These are phyloP conservation scores for Hyphopichia buzzinii DNA, from an alignment of 1,139 yeast species.

Conservation along the genomic window DNA sequence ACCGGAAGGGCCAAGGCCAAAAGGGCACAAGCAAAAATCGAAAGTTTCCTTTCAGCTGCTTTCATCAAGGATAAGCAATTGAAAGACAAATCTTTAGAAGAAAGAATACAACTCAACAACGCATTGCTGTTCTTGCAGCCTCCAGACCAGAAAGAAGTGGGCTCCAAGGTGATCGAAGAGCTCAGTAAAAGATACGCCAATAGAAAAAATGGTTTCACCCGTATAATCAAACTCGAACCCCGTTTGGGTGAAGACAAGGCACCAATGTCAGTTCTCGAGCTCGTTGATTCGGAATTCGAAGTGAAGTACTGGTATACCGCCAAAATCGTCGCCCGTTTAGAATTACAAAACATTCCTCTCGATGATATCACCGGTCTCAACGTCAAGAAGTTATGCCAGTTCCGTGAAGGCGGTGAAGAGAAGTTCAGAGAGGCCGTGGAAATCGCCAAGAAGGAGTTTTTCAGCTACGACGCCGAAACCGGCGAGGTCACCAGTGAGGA, in stretches of 20 bases:
- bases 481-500: conserved; percentile 23
- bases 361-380: conserved; percentile 62
- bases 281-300: conserved; percentile 75
- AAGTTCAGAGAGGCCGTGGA: conserved; percentile 64
- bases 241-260: conserved; percentile 86
- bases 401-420: conserved; percentile 49
- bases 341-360: conserved; percentile 60
- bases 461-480: conserved; percentile 30
- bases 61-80: conserved; percentile 18
- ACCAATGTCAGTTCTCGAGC: conserved; percentile 83
- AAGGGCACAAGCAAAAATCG: conserved; percentile 45
- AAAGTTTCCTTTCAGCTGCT: conserved; percentile 36
- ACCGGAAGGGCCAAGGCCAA: conserved; percentile 48
- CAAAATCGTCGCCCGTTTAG: conserved; percentile 74
- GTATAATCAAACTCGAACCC: conserved; percentile 81
- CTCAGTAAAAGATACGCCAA: conserved; percentile 60
- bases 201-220: conserved; percentile 81
- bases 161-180: conserved; percentile 62
- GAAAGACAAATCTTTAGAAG: conserved; percentile 13
- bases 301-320: conserved; percentile 78
- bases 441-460: conserved; percentile 58
- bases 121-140: conserved; percentile 39
- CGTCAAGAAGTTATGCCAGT: conserved; percentile 48
- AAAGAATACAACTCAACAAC: conserved; percentile 19
- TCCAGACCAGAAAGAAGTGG: conserved; percentile 38